Evolutionary conservation across 2,329 filamentous ascomycete genomes (phyloP).

Genomic region (Lasiodiplodia sp.): DNA sequence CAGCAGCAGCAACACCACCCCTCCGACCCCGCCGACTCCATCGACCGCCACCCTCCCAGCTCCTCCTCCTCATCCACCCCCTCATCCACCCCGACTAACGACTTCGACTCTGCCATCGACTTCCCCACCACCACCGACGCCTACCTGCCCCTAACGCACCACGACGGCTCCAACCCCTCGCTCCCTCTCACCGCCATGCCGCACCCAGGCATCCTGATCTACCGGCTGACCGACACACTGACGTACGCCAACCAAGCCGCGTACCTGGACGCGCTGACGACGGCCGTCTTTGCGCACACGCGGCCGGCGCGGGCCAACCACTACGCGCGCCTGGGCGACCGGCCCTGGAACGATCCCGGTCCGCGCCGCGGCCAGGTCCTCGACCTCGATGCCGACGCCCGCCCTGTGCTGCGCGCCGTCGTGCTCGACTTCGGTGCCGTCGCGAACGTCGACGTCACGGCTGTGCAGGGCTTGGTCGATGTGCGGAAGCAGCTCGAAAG

Average conservation of each 20-base stretch:
- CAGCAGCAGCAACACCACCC: neutral
- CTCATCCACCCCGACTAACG: conserved; percentile 39
- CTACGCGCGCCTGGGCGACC: conserved; percentile 68
- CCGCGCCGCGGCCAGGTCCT: conserved; percentile 62
- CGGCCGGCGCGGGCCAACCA: conserved; percentile 75
- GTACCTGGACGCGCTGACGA: conserved; percentile 73
- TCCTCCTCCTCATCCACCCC: conserved; percentile 40
- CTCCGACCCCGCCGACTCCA: conserved; percentile 45
- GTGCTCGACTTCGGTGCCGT: conserved; percentile 93
- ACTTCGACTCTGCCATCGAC: conserved; percentile 5
- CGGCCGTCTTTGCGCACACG: conserved; percentile 63
- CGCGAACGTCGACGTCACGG: conserved; percentile 92
- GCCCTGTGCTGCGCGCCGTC: conserved; percentile 80
- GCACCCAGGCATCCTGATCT: conserved; percentile 39
- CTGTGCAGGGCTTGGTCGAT: conserved; percentile 89
- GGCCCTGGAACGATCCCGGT: conserved; percentile 95
- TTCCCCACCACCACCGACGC: conserved; percentile 2
- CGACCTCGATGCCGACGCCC: conserved; percentile 52
- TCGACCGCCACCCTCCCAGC: neutral
- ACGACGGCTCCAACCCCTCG: neutral
- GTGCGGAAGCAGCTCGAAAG: conserved; percentile 91
- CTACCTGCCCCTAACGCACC: conserved; percentile 21
- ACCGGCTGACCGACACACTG: conserved; percentile 81
- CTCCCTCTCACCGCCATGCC: conserved; percentile 23
- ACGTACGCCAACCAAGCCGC: conserved; percentile 96